A percentile compares a stretch with the other conserved stretches of the same genome.
phyloP scores from a whole-genome alignment of 192 early-diverging fungal species.

The Backusella parvicylindrica region DNA sequence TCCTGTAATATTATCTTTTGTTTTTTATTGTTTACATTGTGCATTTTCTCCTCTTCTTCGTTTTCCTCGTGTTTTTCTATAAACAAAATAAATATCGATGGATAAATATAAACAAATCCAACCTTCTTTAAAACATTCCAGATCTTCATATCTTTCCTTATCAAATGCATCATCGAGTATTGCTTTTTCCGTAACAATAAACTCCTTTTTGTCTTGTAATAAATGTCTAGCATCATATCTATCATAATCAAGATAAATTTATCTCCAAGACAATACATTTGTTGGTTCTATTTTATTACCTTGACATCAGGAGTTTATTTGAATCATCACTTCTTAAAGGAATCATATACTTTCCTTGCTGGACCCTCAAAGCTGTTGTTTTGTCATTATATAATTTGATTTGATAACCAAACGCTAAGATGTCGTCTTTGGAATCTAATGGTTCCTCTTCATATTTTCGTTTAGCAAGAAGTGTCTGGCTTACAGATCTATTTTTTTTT shows the following conservation, averaged over 20 bases:
- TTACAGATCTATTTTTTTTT: neutral
- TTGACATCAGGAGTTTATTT: constrained; percentile 35
- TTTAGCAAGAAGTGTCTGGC: neutral
- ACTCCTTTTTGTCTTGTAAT: constrained; percentile 38
- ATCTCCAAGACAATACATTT: too few relatives aligned
- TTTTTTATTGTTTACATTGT: neutral
- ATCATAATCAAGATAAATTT: neutral
- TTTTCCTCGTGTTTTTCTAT: constrained; percentile 26
- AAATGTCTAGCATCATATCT: constrained; percentile 67
- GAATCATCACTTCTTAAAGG: constrained; percentile 39
- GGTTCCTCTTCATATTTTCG: constrained; percentile 14
- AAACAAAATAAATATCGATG: neutral
- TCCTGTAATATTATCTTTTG: neutral
- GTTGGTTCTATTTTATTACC: constrained; percentile 33
- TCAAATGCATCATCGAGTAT: constrained; percentile 33
- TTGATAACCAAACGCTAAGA: constrained; percentile 52
- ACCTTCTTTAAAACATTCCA: constrained; percentile 48
- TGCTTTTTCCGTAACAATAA: neutral
- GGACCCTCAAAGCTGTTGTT: constrained; percentile 29
- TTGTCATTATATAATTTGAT: constrained; percentile 43
- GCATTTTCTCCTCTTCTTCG: neutral
- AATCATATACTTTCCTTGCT: constrained; percentile 37
- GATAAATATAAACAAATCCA: neutral
- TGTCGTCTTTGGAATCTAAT: constrained; percentile 22
- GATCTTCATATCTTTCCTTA: constrained; percentile 54